A percentile compares a stretch with the other conserved stretches of the same genome.
Evolutionary conservation across 208 protist genomes (phyloP).

Genomic region (Leishmania turanica): DNA sequence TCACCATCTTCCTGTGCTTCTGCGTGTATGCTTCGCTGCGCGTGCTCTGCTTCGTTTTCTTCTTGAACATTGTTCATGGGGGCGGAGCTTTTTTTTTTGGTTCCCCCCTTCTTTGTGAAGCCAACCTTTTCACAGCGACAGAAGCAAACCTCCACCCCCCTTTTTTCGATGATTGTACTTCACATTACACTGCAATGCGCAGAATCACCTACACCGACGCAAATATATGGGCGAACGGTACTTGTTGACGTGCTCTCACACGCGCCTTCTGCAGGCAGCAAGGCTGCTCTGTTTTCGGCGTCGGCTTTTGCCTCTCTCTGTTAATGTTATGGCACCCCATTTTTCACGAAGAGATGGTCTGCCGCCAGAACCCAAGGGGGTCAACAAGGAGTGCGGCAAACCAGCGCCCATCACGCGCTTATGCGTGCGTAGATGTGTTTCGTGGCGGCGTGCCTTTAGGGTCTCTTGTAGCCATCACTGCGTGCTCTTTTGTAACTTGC

Average conservation of each 20-base stretch:
- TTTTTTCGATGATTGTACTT: constrained; percentile 5
- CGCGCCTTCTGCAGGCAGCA: not conserved
- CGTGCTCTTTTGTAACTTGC: not conserved
- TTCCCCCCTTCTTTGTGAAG: not conserved
- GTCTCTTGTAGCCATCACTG: not conserved
- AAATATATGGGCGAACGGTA: not conserved
- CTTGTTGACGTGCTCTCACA: not conserved
- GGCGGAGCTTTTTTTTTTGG: not conserved
- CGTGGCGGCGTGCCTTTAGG: not conserved
- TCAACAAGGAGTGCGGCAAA: not conserved
- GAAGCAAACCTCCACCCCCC: constrained; percentile 1
- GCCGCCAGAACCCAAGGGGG: not conserved
- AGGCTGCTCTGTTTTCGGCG: not conserved
- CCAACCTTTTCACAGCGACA: not conserved
- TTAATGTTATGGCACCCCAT: not conserved
- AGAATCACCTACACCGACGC: not conserved
- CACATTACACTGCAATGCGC: not conserved
- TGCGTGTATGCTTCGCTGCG: not conserved
- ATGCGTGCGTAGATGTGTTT: not conserved
- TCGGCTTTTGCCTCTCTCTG: not conserved
- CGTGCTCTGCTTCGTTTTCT: not conserved
- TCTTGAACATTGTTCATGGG: not conserved
- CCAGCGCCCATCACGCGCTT: not conserved
- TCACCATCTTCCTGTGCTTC: not conserved
- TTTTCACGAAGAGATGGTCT: not conserved